Conservation (phyloP, 164 flowering plant species). For the Chimonanthus praecox region DNA sequence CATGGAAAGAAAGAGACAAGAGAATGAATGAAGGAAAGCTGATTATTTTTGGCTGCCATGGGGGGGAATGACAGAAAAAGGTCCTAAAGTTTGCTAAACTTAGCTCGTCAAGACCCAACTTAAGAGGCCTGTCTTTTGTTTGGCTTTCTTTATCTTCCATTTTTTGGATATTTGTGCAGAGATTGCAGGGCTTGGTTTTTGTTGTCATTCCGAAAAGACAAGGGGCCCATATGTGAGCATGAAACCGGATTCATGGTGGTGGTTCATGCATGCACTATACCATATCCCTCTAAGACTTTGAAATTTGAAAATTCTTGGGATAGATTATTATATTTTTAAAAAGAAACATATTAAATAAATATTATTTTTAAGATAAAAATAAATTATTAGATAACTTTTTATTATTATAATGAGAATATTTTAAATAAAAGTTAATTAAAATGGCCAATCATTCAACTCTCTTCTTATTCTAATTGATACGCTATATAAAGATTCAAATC, state of each 20-base stretch:
- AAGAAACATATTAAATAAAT: too few relatives aligned
- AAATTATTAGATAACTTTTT: too few relatives aligned
- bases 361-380: too few relatives aligned
- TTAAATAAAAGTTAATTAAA: too few relatives aligned
- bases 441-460: too few relatives aligned
- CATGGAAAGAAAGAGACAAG: background rate
- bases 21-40: background rate
- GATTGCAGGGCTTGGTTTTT: conserved; percentile 3
- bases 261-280: background rate
- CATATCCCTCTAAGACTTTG: background rate
- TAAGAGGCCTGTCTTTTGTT: background rate
- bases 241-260: background rate
- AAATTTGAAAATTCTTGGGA: too few relatives aligned
- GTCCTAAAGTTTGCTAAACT: background rate
- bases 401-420: too few relatives aligned
- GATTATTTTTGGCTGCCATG: background rate
- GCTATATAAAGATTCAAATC: too few relatives aligned
- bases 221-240: background rate
- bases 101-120: background rate
- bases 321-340: too few relatives aligned
- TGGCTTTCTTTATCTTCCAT: background rate
- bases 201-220: conserved; percentile 6
- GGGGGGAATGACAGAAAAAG: background rate
- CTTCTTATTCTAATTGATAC: too few relatives aligned
- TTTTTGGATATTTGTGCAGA: conserved; percentile 9